Conservation (phyloP, 164 flowering plant species). For the Umbellularia californica region DNA sequence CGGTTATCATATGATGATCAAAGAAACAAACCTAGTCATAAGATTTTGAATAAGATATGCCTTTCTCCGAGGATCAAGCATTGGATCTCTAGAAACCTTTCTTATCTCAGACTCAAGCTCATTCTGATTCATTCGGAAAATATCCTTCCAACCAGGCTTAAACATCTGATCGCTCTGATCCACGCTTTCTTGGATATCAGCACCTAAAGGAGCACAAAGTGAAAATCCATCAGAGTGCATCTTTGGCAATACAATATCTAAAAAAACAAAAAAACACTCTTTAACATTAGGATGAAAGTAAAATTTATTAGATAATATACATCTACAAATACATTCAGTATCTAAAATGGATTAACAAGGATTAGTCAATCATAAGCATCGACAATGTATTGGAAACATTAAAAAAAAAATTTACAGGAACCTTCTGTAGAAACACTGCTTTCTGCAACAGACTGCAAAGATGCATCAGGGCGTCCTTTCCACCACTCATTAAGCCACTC, state of each 20-base stretch:
- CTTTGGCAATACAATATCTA: not conserved
- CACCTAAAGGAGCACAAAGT: slow-evolving; percentile 25
- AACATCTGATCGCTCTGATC: slow-evolving; percentile 64
- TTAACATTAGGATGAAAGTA: not conserved
- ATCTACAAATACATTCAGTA: not conserved
- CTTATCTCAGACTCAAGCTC: slow-evolving; percentile 93
- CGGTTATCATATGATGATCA: not conserved
- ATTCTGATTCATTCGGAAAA: slow-evolving; percentile 88
- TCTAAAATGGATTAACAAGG: not conserved
- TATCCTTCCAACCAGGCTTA: slow-evolving; percentile 98
- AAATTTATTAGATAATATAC: not conserved
- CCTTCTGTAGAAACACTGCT: slow-evolving; percentile 48
- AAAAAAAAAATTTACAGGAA: slow-evolving; percentile 15
- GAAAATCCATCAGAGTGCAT: slow-evolving; percentile 3
- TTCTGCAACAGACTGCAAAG: slow-evolving; percentile 33
- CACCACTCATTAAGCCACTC: slow-evolving; percentile 99
- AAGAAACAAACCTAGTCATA: slow-evolving; percentile 73
- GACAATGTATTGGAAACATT: not conserved
- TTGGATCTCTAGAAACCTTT: slow-evolving; percentile 72
- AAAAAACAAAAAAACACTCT: not conserved
- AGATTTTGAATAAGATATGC: slow-evolving; percentile 86
- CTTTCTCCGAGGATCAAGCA: slow-evolving; percentile 91
- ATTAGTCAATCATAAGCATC: not conserved
- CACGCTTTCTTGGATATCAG: slow-evolving; percentile 44
- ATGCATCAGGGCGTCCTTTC: slow-evolving; percentile 50